phyloP scores from a whole-genome alignment of 192 early-diverging fungal genomes.

The Coemansia erecta region DNA sequence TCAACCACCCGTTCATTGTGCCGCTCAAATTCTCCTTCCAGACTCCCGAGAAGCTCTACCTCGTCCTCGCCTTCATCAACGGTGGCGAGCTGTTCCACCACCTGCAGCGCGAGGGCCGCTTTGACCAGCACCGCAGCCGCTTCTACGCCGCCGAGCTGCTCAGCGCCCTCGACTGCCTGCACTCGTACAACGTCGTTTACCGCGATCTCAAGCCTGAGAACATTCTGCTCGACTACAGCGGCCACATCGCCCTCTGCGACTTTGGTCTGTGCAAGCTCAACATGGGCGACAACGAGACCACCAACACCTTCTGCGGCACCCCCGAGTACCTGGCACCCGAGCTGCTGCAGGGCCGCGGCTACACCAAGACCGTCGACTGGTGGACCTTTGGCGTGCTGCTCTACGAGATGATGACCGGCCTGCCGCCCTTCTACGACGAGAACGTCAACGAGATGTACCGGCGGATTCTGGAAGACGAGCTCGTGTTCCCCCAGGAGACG shows the following conservation, averaged over 20 bases:
- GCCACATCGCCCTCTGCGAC: constrained; percentile 93
- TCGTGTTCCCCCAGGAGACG: constrained; percentile 78
- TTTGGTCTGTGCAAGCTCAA: constrained; percentile 93
- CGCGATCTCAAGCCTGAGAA: constrained; percentile 96
- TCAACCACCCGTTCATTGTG: constrained; percentile 92
- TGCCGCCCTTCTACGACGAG: constrained; percentile 93
- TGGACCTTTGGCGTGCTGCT: constrained; percentile 92
- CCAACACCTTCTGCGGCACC: constrained; percentile 95
- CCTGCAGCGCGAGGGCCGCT: constrained; percentile 83
- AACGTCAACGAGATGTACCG: constrained; percentile 94
- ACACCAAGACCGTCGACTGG: constrained; percentile 96
- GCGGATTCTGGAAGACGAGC: constrained; percentile 89
- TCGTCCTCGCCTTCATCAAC: constrained; percentile 93
- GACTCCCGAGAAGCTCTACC: constrained; percentile 89
- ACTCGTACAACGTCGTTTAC: constrained; percentile 87
- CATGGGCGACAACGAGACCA: constrained; percentile 90
- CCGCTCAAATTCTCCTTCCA: constrained; percentile 94
- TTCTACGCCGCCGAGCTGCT: constrained; percentile 95
- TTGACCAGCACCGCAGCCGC: constrained; percentile 82
- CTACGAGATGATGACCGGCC: constrained; percentile 86
- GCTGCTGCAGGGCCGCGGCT: constrained; percentile 79
- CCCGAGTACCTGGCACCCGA: constrained; percentile 98
- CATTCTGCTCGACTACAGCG: constrained; percentile 88
- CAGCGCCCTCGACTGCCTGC: constrained; percentile 87
- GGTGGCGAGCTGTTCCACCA: constrained; percentile 98